Percentiles rank a stretch among this genome's conserved stretches.
Evolutionary conservation across 306 rosid species (phyloP).

Genomic region (Castanea crenata): DNA sequence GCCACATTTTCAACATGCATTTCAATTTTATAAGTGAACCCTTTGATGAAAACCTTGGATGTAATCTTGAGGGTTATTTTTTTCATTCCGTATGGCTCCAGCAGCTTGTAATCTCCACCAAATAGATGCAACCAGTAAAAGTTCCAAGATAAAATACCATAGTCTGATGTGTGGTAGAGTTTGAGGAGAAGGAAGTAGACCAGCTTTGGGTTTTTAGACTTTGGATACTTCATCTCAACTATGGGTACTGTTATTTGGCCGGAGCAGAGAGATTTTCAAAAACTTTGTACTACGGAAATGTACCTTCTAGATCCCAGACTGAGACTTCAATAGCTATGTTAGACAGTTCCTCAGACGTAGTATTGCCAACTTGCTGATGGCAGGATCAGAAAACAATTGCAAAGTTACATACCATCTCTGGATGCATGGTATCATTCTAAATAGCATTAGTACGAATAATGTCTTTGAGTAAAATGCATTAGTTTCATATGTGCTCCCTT

Average conservation of each 20-base stretch:
- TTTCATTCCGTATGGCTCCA: slow-evolving; percentile 64
- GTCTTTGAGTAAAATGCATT: too few relatives aligned
- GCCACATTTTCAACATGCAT: slow-evolving; percentile 69
- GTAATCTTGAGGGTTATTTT: slow-evolving; percentile 68
- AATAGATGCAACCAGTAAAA: slow-evolving; percentile 85
- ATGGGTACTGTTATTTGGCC: slow-evolving; percentile 56
- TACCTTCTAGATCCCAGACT: slow-evolving; percentile 90
- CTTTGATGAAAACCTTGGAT: slow-evolving; percentile 51
- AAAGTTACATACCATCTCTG: neutral
- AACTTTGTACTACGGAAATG: slow-evolving; percentile 62
- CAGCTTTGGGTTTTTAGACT: slow-evolving; percentile 61
- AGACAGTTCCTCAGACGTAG: slow-evolving; percentile 63
- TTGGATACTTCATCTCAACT: slow-evolving; percentile 74
- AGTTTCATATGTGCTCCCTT: too few relatives aligned
- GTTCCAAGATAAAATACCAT: slow-evolving; percentile 65
- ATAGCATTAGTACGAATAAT: too few relatives aligned
- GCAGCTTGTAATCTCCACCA: slow-evolving; percentile 74
- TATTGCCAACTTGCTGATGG: slow-evolving; percentile 72
- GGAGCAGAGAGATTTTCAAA: slow-evolving; percentile 52
- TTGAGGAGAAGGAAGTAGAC: slow-evolving; percentile 90
- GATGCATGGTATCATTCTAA: neutral
- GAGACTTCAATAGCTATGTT: slow-evolving; percentile 71
- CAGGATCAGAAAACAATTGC: slow-evolving; percentile 30
- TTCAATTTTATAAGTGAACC: slow-evolving; percentile 57
- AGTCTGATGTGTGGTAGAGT: slow-evolving; percentile 59